Percentiles rank a stretch among this genome's conserved stretches.
phyloP scores from a whole-genome alignment of 2,329 filamentous ascomycete genomes.

The Bipolaris bicolor region DNA sequence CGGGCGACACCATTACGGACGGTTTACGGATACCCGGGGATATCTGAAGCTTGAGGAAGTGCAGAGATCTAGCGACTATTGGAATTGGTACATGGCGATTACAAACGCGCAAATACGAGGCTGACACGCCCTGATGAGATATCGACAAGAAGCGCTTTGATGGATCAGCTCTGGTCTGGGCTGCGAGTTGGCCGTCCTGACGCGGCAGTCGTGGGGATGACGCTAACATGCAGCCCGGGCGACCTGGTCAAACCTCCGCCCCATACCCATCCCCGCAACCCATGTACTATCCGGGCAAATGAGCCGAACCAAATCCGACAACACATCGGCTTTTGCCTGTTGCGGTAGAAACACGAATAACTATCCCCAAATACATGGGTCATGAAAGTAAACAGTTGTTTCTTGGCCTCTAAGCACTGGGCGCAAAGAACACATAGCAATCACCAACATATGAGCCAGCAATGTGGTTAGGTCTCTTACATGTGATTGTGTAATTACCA shows the following conservation, averaged over 20 bases:
- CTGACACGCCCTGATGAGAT: neutral
- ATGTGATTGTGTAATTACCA: too few species aligned
- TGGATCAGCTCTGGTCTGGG: constrained; percentile 6
- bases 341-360: neutral
- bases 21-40: constrained; percentile 19
- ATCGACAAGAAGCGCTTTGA: neutral
- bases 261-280: constrained; percentile 3
- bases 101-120: neutral
- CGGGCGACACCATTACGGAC: constrained; percentile 31
- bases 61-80: constrained; percentile 2
- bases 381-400: neutral
- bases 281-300: neutral
- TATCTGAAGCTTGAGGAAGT: neutral
- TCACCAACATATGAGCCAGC: neutral
- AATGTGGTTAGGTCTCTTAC: too few species aligned
- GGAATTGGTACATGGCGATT: constrained; percentile 6
- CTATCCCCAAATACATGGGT: neutral
- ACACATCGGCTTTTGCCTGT: neutral
- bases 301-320: neutral
- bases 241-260: constrained; percentile 8
- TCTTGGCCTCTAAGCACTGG: too few species aligned
- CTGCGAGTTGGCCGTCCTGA: constrained; percentile 12
- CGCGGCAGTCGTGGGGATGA: constrained; percentile 11
- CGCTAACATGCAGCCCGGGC: constrained; percentile 12
- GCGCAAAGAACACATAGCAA: neutral